Evolutionary conservation across 805 yeast species (phyloP), one percentile per base, ranked within the genome.

Genomic region (Metschnikowia baotianmanensis): DNA sequence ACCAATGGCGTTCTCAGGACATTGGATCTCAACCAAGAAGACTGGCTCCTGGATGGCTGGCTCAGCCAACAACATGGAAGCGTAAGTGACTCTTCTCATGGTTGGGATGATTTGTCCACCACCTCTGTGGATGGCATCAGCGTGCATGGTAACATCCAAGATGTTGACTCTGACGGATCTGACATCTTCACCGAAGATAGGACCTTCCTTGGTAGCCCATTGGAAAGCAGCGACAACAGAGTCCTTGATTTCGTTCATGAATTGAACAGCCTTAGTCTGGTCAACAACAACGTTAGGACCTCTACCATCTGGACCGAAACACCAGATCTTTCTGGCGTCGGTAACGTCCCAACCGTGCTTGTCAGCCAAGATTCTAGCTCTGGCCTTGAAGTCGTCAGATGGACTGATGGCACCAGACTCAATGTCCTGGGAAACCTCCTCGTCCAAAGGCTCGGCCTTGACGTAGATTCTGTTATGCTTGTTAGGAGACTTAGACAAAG

Each of bases 71-170:
- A 91, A 83, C 83, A 90, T 80, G 63, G 97, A 88, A 68, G 98
- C 99, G 80, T 86, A 93, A 58, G 98, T 88, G 62, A 83, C 98
- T 82, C 98, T 90, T 84, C 98, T 90, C 98, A 93, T 91, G 75
- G 99, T 91, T 77, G 98, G 97, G 77, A 93, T 89, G 74, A 91
- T 83, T 82, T 91, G 99, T 78, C 98, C 99, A 79, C 95, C 96
- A 83, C 98, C 98, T 86, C 99, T 90, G 86, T 91, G 99, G 77
- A 91, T 91, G 76, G 99, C 96, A 86, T 91, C 99, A 70, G 98
- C 96, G 77, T 91, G 99, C 75, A 91, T 81, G 61, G 96, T 90
- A 68, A 91, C 99, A 83, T 91, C 99, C 78, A 91, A 81, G 68
- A 91, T 86, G 96, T 91, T 91, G 74, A 88, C 77, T 80, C 98